Percentiles rank a stretch among this genome's conserved stretches.
Conservation (phyloP, 1,139 yeast genomes). For the Kodamaea alishanica region DNA sequence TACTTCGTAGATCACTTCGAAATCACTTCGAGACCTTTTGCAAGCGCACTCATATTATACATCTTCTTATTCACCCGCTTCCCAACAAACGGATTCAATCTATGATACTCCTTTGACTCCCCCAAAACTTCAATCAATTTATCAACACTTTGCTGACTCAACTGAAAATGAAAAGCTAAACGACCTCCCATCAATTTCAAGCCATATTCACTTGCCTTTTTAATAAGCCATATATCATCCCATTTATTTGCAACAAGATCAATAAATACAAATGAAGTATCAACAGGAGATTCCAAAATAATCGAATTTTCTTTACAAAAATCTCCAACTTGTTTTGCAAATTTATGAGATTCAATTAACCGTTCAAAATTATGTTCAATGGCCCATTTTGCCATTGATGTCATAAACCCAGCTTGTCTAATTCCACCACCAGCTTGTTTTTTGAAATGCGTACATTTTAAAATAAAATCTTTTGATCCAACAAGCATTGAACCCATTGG, state of each 20-base stretch:
- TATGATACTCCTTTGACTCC: constrained; percentile 51
- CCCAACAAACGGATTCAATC: constrained; percentile 25
- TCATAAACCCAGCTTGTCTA: constrained; percentile 43
- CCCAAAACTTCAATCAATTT: constrained; percentile 56
- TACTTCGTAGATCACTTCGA: no score
- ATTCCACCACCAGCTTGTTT: constrained; percentile 50
- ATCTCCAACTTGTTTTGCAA: constrained; percentile 63
- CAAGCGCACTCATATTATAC: constrained; percentile 19
- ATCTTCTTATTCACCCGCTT: constrained; percentile 27
- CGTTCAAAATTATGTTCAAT: constrained; percentile 37
- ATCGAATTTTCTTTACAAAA: constrained; percentile 52
- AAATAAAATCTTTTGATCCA: constrained; percentile 28
- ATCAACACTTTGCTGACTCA: constrained; percentile 62
- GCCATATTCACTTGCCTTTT: constrained; percentile 52
- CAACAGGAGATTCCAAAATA: constrained; percentile 36
- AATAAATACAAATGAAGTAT: constrained; percentile 42
- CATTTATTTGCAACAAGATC: constrained; percentile 34
- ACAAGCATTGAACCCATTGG: constrained; percentile 47
- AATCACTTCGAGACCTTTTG: no score
- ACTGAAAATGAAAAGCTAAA: constrained; percentile 84
- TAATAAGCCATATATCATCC: constrained; percentile 49
- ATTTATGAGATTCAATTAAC: constrained; percentile 54
- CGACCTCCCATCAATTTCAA: constrained; percentile 72
- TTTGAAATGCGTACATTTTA: constrained; percentile 45
- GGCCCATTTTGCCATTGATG: constrained; percentile 42